Base-by-base conservation (phyloP, 768 basidiomycete genomes). In the Pleurotus tuber-regium region DNA sequence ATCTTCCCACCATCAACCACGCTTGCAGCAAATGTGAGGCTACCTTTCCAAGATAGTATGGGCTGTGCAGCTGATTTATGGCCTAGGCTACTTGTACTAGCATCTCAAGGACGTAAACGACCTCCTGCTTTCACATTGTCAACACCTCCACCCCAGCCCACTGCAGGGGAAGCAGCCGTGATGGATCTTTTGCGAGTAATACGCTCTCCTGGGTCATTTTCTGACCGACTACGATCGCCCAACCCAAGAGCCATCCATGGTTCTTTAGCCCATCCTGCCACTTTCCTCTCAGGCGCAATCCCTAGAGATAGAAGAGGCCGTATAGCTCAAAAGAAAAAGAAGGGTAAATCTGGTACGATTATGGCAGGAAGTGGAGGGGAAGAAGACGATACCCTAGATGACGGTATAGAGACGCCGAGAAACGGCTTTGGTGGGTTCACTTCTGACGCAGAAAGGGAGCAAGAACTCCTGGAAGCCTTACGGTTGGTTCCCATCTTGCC, bases 291-390 rank as follows among this genome's bases (percentile, higher is more conserved):
- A 4, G 86, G 82, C 2, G 86, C 83, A 5, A 69, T 79, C 9
- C 90, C 91, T 19, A 78, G 90, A 46, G 91, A 92, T 63, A 74
- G 90, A 19, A 75, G 90, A 29, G 90, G 90, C 9, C 79, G 89
- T 18, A 84, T 92, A 52, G 87, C 82, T 16, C 73, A 76, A 54
- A 80, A 82, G 58, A 71, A 64, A 35, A 61, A 54, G 24, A 63
- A 56, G 18, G 66, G 64, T 5, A 66, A 64, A 55, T 63, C 62
- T 18, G 60, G 65, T 11, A 61, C 59, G 4, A 67, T 69, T 36
- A 66, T 69, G 3, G 62, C 63, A 8, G 62, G 68, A 33, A 64
- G 72, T 18, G 55, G 65, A 12, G 61, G 50, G 29, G 58, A 43
- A 25, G 36, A 46, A 9, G 73, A 77, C 28, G 74, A 80, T 12